Conservation (phyloP, 2,329 filamentous ascomycete genomes). For the Fusarium pseudocircinatum region DNA sequence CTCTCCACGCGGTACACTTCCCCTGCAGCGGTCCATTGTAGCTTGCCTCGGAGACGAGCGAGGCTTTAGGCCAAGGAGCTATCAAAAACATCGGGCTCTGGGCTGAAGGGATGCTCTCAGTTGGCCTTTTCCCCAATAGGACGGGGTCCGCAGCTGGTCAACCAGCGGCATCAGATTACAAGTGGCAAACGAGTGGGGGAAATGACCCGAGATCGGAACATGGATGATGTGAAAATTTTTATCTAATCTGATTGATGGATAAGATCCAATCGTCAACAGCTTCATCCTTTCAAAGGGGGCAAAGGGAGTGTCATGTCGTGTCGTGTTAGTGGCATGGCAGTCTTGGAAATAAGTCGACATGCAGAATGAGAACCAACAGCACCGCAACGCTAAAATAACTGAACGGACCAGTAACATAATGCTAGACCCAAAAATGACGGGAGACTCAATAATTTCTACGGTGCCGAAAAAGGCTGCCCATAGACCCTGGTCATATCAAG, state of each 20-base stretch:
- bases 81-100: neutral
- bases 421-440: neutral
- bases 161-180: constrained; percentile 12
- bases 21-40: constrained; percentile 3
- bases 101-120: constrained; percentile 7
- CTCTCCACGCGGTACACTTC: neutral
- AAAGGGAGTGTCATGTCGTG: neutral
- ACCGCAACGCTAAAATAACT: neutral
- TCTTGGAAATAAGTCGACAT: neutral
- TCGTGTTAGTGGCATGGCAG: neutral
- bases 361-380: neutral
- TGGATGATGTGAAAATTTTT: constrained; percentile 12
- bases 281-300: neutral
- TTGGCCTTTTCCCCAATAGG: constrained; percentile 21
- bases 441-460: neutral
- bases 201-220: constrained; percentile 32
- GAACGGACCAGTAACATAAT: neutral
- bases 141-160: constrained; percentile 8
- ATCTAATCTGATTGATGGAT: constrained; percentile 41
- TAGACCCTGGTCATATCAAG: constrained; percentile 9
- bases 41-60: neutral
- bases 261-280: constrained; percentile 24
- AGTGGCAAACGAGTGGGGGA: constrained; percentile 30
- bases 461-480: neutral
- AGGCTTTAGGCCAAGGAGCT: constrained; percentile 16